Conservation (phyloP, 2,329 filamentous ascomycete species). For the Pleurostoma richardsiae region DNA sequence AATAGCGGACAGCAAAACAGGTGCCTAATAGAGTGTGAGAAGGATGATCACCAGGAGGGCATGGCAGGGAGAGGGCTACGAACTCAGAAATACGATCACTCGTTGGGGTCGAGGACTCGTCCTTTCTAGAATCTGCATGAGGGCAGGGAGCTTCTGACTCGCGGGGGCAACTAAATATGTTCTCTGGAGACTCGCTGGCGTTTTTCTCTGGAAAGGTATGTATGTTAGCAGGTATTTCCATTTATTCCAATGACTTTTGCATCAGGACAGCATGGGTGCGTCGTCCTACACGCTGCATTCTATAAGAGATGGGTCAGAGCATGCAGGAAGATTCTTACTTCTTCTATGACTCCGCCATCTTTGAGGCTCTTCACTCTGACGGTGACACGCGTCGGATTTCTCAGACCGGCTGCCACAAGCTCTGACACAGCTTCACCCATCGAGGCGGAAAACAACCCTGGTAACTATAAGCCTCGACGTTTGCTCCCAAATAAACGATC, state of each 20-base stretch:
- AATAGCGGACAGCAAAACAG: slow-evolving; percentile 93
- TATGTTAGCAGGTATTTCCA: too few relatives aligned
- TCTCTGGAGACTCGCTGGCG: slow-evolving; percentile 90
- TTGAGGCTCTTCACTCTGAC: slow-evolving; percentile 80
- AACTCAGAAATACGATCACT: slow-evolving; percentile 78
- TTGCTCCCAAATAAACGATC: too few relatives aligned
- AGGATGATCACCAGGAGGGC: too few relatives aligned
- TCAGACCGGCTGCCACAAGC: slow-evolving; percentile 83
- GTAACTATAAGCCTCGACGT: too few relatives aligned
- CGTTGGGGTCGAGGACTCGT: slow-evolving; percentile 74
- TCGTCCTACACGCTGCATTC: too few relatives aligned
- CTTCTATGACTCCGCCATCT: slow-evolving; percentile 62
- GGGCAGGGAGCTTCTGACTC: slow-evolving; percentile 72
- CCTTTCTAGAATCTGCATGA: slow-evolving; percentile 64
- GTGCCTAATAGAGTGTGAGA: slow-evolving; percentile 42
- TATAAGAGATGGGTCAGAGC: background rate
- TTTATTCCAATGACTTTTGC: too few relatives aligned
- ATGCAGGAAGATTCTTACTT: slow-evolving; percentile 27
- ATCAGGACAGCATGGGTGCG: too few relatives aligned
- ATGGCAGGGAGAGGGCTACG: too few relatives aligned
- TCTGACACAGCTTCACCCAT: slow-evolving; percentile 94
- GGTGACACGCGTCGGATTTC: slow-evolving; percentile 91
- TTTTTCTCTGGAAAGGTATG: slow-evolving; percentile 50
- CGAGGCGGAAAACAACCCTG: slow-evolving; percentile 85
- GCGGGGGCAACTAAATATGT: slow-evolving; percentile 73